Evolutionary conservation across 768 basidiomycete genomes (phyloP).

Genomic region (Grammothele lineata): DNA sequence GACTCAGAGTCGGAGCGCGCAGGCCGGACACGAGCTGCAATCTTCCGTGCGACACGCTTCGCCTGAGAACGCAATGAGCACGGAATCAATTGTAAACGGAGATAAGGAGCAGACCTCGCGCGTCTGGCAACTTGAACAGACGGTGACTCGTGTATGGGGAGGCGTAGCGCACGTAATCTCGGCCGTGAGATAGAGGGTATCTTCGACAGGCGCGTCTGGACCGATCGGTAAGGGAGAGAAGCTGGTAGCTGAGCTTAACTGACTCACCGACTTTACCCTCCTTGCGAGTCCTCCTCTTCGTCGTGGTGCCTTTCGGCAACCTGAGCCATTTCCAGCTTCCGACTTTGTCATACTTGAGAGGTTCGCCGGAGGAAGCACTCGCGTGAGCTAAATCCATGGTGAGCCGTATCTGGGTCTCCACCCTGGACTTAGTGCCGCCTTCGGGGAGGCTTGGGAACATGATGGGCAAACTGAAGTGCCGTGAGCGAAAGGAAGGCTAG

Average conservation of each 20-base stretch:
- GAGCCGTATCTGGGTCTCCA: slow-evolving; percentile 92
- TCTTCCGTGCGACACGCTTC: slow-evolving; percentile 85
- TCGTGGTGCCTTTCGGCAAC: slow-evolving; percentile 76
- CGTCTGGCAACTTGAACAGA: slow-evolving; percentile 83
- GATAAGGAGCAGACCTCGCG: slow-evolving; percentile 59
- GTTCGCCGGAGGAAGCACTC: slow-evolving; percentile 53
- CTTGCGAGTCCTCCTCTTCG: slow-evolving; percentile 80
- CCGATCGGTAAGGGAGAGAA: slow-evolving; percentile 6
- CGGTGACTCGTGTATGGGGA: slow-evolving; percentile 70
- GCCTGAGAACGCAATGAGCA: slow-evolving; percentile 43
- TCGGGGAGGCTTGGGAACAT: slow-evolving; percentile 81
- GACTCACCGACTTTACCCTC: slow-evolving; percentile 73
- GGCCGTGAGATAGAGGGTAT: slow-evolving; percentile 68
- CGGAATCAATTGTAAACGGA: neutral
- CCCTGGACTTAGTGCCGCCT: slow-evolving; percentile 82
- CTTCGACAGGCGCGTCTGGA: slow-evolving; percentile 61
- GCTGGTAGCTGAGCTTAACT: slow-evolving; percentile 8
- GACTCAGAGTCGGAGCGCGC: slow-evolving; percentile 73
- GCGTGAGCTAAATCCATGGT: slow-evolving; percentile 74
- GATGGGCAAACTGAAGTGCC: slow-evolving; percentile 59
- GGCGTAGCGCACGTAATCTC: slow-evolving; percentile 79
- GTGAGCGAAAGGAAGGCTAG: slow-evolving; percentile 1
- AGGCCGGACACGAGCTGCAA: slow-evolving; percentile 79
- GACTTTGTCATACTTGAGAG: slow-evolving; percentile 67
- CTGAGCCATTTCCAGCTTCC: slow-evolving; percentile 91